Evolutionary conservation across 139 green algal species (phyloP).

Genomic region (Tetradesmus obliquus): DNA sequence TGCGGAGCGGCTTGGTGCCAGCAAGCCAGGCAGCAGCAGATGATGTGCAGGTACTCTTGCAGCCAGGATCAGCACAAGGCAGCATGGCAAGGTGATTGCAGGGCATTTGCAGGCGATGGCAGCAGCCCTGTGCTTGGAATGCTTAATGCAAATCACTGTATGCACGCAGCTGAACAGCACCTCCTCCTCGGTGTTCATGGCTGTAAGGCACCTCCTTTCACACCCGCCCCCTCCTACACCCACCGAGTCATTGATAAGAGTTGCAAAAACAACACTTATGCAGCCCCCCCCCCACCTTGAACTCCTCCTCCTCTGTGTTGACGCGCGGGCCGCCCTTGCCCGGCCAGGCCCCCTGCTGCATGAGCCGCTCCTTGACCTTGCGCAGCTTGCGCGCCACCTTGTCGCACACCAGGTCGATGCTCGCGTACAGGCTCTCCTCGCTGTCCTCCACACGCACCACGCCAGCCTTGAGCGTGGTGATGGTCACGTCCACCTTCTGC

Average conservation of each 20-base stretch:
- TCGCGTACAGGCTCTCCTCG: constrained; percentile 77
- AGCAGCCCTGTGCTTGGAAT: no score
- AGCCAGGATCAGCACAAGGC: not conserved
- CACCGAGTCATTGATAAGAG: no score
- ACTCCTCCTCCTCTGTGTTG: constrained; percentile 45
- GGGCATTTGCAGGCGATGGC: no score
- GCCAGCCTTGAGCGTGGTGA: constrained; percentile 78
- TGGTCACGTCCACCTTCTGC: constrained; percentile 83
- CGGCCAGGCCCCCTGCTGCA: constrained; percentile 42
- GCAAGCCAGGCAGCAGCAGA: no score
- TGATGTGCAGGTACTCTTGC: not conserved
- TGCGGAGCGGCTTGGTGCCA: no score
- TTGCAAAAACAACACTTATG: no score
- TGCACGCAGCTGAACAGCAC: not conserved
- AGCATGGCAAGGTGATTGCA: not conserved
- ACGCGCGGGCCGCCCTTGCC: constrained; percentile 28
- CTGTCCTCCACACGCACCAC: constrained; percentile 79
- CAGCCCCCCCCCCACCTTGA: constrained; percentile 28
- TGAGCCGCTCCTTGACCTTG: constrained; percentile 66
- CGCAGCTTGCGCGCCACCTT: constrained; percentile 71
- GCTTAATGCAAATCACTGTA: no score
- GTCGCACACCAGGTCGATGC: constrained; percentile 81
- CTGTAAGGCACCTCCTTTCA: not conserved
- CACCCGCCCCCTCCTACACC: no score
- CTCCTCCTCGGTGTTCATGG: not conserved